These are phyloP conservation scores for Dactylellina leptospora DNA, from an alignment of 2,329 filamentous ascomycete genomes.

Conservation along the genomic window DNA sequence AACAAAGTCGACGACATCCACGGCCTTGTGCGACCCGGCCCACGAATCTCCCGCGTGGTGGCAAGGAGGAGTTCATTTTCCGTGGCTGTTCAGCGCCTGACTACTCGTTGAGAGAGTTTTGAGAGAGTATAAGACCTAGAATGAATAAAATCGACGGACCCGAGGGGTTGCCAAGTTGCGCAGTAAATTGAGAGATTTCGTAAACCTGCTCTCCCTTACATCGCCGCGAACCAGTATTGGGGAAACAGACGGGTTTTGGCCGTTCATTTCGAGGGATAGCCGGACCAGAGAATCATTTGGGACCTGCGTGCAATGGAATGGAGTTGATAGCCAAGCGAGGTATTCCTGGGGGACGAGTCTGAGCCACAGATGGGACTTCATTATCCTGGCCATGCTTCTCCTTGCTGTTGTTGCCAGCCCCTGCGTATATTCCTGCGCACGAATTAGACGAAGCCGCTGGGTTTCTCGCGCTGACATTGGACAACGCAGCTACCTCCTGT, in stretches of 20 bases:
- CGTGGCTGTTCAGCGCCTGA: constrained; percentile 13
- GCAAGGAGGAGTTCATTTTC: not conserved
- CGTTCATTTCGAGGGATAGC: too few relatives aligned
- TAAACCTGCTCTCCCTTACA: constrained; percentile 42
- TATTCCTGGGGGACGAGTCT: constrained; percentile 3
- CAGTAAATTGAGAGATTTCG: constrained; percentile 50
- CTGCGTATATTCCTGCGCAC: constrained; percentile 50
- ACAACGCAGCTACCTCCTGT: constrained; percentile 38
- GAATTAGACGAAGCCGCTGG: constrained; percentile 40
- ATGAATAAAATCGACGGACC: constrained; percentile 4
- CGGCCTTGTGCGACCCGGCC: constrained; percentile 19
- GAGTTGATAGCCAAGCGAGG: constrained; percentile 22
- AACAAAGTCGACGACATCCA: not conserved
- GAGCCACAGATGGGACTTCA: constrained; percentile 25
- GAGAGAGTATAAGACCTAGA: constrained; percentile 16
- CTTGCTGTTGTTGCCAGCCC: constrained; percentile 44
- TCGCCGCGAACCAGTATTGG: constrained; percentile 15
- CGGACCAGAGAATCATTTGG: too few relatives aligned
- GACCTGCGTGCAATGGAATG: not conserved
- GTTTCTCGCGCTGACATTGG: constrained; percentile 38
- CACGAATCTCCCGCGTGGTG: constrained; percentile 33
- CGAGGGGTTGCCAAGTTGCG: constrained; percentile 25
- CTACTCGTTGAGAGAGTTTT: constrained; percentile 27
- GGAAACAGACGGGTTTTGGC: not conserved
- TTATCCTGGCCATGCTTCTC: constrained; percentile 18